Evolutionary conservation across 1,284 basidiomycete genomes (phyloP), one percentile per base, ranked within the genome.

Genomic region (Tilletia walkeri): DNA sequence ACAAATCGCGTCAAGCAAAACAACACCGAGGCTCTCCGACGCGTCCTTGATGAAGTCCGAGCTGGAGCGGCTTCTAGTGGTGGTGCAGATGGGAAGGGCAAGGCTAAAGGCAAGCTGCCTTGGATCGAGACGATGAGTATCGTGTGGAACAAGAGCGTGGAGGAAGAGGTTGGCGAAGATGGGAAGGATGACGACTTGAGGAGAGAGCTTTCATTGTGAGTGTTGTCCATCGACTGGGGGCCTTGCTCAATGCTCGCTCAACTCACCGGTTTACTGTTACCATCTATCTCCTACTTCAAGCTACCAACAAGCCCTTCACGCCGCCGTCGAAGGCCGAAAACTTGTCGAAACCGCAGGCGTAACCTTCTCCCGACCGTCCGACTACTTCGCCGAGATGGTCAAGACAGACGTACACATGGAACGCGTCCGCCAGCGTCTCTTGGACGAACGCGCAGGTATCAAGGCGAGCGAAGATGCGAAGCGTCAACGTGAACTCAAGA

Each of bases 351-450:
- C 90, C 75, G 87, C 88, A 61, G 85, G 85, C 56, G 88, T 95
- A 75, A 90, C 93, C 0, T 99, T 97, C 85, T 90, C 91, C 10
- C 90, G 96, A n/a, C 95, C 95, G 0, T 79, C 88, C 0, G 96
- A 99, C 86, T 99, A 94, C 85, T 99, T 97, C 80, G 95, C 95
- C 24, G 95, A 99, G 86, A 99, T 99, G 95, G 91, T 98, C 80
- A 99, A 99, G 86, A 91, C 90, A 36, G 96, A 99, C 81, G 88
- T 92, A 30, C 96, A 99, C 86, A 99, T 99, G 96, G 94, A 97
- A 84, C 89, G 93, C 65, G 93, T 99, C 78, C 90, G 96, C 67
- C 91, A 94, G 79, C 89, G 91, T 45, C 86, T 98, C 45, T 88
- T 99, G 36, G 92, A 98, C 84, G 95, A 99, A 84, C 86, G 87